phyloP scores from a whole-genome alignment of 176 grass and related monocot genomes.

The Oryza officinalis region DNA sequence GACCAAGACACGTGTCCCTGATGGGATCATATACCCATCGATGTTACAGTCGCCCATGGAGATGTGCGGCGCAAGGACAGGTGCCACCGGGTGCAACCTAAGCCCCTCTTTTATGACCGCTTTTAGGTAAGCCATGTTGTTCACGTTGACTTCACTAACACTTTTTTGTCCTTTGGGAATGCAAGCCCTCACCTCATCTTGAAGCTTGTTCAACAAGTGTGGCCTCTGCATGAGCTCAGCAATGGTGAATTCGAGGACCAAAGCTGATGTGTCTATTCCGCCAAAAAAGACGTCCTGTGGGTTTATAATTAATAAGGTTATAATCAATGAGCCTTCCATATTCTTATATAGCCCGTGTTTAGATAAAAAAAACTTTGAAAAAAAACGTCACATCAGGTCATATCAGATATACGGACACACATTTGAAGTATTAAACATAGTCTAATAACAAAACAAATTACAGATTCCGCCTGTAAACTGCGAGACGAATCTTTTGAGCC shows the following conservation, averaged over 20 bases:
- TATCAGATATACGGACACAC: no score
- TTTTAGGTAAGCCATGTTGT: not conserved
- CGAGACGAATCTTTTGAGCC: no score
- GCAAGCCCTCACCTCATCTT: constrained; percentile 23
- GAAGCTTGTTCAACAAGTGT: constrained; percentile 28
- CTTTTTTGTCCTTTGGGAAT: not conserved
- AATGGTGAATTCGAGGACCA: constrained; percentile 42
- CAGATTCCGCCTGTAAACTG: no score
- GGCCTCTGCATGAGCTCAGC: constrained; percentile 36
- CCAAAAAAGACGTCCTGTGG: constrained; percentile 42
- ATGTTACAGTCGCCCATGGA: not conserved
- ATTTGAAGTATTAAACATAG: no score
- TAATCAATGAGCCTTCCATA: no score
- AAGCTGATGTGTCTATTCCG: constrained; percentile 28
- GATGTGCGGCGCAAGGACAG: not conserved
- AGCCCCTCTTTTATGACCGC: not conserved
- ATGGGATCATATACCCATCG: not conserved
- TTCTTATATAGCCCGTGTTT: no score
- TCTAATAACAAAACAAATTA: no score
- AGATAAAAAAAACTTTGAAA: no score
- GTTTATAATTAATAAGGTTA: not conserved
- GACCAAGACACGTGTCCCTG: not conserved
- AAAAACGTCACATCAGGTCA: no score
- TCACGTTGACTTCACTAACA: constrained; percentile 22
- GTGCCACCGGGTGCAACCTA: not conserved